phyloP scores from a whole-genome alignment of 345 rosid species.

The Gossypium raimondii region DNA sequence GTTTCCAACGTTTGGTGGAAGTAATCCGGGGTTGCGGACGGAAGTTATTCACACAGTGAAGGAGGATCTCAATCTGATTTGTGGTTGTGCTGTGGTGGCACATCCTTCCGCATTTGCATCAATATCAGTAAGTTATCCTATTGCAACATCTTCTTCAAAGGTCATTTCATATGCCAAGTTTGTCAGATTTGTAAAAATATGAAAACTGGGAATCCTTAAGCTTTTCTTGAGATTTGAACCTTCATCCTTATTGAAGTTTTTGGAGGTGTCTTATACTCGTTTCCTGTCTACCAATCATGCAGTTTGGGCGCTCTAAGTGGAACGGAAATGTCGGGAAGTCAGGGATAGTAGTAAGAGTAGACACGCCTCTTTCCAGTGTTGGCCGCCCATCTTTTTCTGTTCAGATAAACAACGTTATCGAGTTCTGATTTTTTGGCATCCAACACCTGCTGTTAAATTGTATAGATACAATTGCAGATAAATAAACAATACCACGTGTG shows the following conservation, averaged over 20 bases:
- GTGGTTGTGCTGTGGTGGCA: slow-evolving; percentile 54
- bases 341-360: slow-evolving; percentile 71
- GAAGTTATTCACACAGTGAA: slow-evolving; percentile 77
- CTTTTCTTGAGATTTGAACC: neutral
- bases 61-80: slow-evolving; percentile 71
- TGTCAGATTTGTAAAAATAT: neutral
- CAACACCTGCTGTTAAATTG: slow-evolving; percentile 22
- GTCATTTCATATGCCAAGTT: neutral
- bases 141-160: neutral
- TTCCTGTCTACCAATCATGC: slow-evolving; percentile 19
- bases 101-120: slow-evolving; percentile 84
- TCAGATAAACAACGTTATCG: slow-evolving; percentile 75
- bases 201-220: neutral
- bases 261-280: neutral
- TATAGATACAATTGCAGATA: slow-evolving; percentile 20
- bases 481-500: slow-evolving; percentile 21
- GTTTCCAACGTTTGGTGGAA: neutral
- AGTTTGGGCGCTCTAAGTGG: slow-evolving; percentile 95
- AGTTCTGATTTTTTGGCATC: slow-evolving; percentile 45
- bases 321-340: slow-evolving; percentile 80
- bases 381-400: slow-evolving; percentile 70
- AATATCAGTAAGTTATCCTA: slow-evolving; percentile 52
- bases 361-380: slow-evolving; percentile 56
- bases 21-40: slow-evolving; percentile 62
- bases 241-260: neutral